phyloP scores from a whole-genome alignment of 768 basidiomycete species.

The Lepiota brunneoincarnata region DNA sequence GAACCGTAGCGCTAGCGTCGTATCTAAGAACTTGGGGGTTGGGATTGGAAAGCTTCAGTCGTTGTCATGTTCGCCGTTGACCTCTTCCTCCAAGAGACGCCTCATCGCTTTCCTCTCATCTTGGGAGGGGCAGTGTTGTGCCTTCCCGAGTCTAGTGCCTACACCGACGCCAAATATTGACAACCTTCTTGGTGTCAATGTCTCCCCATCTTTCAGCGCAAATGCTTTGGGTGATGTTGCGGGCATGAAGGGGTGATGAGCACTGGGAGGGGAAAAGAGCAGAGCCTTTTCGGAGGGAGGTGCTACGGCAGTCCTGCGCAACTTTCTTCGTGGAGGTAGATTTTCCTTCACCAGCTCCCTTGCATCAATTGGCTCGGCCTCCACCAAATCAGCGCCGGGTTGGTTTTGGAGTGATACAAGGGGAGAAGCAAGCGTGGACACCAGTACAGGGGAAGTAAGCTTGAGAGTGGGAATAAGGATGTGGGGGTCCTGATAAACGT shows the following conservation, averaged over 20 bases:
- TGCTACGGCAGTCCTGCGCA: slow-evolving; percentile 35
- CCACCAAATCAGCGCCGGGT: neutral
- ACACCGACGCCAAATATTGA: slow-evolving; percentile 6
- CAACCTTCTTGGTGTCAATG: neutral
- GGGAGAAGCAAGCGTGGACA: neutral
- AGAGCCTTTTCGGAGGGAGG: slow-evolving; percentile 19
- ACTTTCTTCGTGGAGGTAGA: slow-evolving; percentile 42
- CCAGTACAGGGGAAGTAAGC: neutral
- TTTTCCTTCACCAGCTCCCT: slow-evolving; percentile 59
- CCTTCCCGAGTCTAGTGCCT: slow-evolving; percentile 14
- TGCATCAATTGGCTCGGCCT: slow-evolving; percentile 16
- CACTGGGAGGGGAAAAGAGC: slow-evolving; percentile 20
- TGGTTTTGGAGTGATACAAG: neutral
- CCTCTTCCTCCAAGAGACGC: slow-evolving; percentile 33
- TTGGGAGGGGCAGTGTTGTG: slow-evolving; percentile 21
- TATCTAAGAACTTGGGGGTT: no score
- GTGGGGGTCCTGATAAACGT: slow-evolving; percentile 50
- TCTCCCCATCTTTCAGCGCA: neutral
- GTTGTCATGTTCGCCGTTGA: slow-evolving; percentile 23
- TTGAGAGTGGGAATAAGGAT: slow-evolving; percentile 14
- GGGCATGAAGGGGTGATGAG: neutral
- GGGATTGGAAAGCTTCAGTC: slow-evolving; percentile 3
- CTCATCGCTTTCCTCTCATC: slow-evolving; percentile 25
- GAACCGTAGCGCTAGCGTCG: no score
- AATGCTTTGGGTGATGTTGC: neutral